phyloP scores from a whole-genome alignment of 1,139 yeast genomes.

The Scheffersomyces titani region DNA sequence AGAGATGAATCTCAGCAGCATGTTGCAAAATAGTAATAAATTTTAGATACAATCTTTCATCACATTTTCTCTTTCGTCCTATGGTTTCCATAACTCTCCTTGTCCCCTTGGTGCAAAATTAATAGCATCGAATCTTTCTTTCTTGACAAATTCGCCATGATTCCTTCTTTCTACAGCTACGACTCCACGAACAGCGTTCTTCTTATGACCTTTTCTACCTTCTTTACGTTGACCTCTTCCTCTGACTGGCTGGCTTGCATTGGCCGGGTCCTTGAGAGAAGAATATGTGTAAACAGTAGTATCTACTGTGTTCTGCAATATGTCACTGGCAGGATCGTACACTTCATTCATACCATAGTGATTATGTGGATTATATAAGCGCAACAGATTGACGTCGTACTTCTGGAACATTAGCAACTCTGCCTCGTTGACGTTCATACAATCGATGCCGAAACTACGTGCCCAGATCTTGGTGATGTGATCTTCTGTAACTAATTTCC shows the following conservation, averaged over 20 bases:
- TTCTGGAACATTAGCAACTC: constrained; percentile 44
- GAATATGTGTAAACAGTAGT: constrained; percentile 36
- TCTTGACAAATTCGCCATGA: constrained; percentile 29
- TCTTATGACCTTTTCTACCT: constrained; percentile 2
- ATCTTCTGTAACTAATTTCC: constrained; percentile 61
- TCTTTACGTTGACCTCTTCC: constrained; percentile 4
- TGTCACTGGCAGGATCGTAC: constrained; percentile 19
- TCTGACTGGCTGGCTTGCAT: constrained; percentile 2
- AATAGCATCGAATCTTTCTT: constrained; percentile 46
- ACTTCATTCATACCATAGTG: constrained; percentile 27
- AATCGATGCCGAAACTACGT: constrained; percentile 52
- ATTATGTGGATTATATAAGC: constrained; percentile 29
- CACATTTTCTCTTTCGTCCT: background rate
- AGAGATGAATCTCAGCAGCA: background rate
- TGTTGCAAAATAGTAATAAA: background rate
- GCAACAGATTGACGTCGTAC: constrained; percentile 34
- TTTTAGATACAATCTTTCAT: background rate
- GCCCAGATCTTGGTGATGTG: constrained; percentile 54
- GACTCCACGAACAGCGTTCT: constrained; percentile 15
- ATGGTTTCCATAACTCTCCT: constrained; percentile 56
- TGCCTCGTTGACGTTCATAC: constrained; percentile 54
- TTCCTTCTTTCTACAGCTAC: constrained; percentile 14
- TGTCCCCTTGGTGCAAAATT: constrained; percentile 57
- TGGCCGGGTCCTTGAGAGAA: background rate
- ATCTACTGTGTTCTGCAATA: constrained; percentile 40